Percentiles rank a stretch among this genome's conserved stretches.
Evolutionary conservation across 345 rosid species (phyloP).

Genomic region (Populus tremula): DNA sequence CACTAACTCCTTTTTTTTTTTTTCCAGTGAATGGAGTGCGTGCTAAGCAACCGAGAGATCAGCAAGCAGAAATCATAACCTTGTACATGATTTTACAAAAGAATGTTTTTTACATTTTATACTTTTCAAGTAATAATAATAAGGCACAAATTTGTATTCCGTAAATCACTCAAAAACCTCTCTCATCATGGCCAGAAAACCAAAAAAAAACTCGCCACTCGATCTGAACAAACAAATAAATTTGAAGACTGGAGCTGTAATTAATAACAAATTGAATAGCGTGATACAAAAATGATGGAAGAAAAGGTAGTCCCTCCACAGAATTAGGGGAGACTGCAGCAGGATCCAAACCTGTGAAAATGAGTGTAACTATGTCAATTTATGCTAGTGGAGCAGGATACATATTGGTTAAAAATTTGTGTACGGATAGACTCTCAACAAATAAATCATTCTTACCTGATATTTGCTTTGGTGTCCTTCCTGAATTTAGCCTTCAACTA

Average conservation of each 20-base stretch:
- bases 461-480: background rate
- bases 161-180: background rate
- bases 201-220: background rate
- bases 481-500: conserved; percentile 6
- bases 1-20: too few relatives aligned
- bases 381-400: background rate
- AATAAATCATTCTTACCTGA: conserved; percentile 14
- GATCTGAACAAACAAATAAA: background rate
- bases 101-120: background rate
- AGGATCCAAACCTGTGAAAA: background rate
- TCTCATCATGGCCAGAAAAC: background rate
- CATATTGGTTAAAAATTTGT: background rate
- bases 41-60: background rate
- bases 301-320: background rate
- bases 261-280: conserved; percentile 4
- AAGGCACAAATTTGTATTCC: background rate
- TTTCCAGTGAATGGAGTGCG: background rate
- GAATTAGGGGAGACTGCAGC: too few relatives aligned
- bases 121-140: too few relatives aligned
- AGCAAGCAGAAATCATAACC: background rate
- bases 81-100: background rate
- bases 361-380: background rate
- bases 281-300: background rate
- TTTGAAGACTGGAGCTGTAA: background rate
- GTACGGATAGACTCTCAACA: background rate